phyloP scores from a whole-genome alignment of 306 rosid species.

The Abrus pulchellus region DNA sequence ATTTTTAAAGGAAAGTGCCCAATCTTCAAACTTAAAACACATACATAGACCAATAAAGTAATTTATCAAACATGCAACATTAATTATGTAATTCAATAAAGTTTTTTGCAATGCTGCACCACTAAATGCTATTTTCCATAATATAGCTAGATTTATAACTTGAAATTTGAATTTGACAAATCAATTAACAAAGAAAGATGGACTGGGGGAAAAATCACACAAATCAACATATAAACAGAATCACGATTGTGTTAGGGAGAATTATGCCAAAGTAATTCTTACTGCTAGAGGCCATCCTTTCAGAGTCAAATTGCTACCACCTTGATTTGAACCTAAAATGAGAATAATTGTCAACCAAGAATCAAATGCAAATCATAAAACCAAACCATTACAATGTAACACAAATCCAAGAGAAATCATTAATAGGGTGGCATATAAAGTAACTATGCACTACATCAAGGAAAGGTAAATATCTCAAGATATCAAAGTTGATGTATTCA shows the following conservation, averaged over 20 bases:
- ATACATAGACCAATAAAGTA: neutral
- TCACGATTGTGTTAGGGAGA: slow-evolving; percentile 8
- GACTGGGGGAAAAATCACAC: neutral
- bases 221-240: slow-evolving; percentile 18
- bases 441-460: slow-evolving; percentile 7
- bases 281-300: slow-evolving; percentile 83
- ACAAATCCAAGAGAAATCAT: slow-evolving; percentile 23
- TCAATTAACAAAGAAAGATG: slow-evolving; percentile 32
- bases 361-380: slow-evolving; percentile 18
- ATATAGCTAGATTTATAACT: neutral
- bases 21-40: slow-evolving; percentile 15
- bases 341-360: slow-evolving; percentile 42
- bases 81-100: neutral
- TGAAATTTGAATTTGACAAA: slow-evolving; percentile 19
- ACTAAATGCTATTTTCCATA: neutral
- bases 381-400: neutral
- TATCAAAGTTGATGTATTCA: neutral
- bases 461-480: slow-evolving; percentile 11
- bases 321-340: slow-evolving; percentile 69
- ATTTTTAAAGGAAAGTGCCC: neutral
- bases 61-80: neutral
- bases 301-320: slow-evolving; percentile 65
- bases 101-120: slow-evolving; percentile 1
- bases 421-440: slow-evolving; percentile 1
- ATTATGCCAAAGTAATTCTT: slow-evolving; percentile 42